phyloP scores from a whole-genome alignment of 2,329 filamentous ascomycete genomes.

The Trichoderma atrobrunneum region DNA sequence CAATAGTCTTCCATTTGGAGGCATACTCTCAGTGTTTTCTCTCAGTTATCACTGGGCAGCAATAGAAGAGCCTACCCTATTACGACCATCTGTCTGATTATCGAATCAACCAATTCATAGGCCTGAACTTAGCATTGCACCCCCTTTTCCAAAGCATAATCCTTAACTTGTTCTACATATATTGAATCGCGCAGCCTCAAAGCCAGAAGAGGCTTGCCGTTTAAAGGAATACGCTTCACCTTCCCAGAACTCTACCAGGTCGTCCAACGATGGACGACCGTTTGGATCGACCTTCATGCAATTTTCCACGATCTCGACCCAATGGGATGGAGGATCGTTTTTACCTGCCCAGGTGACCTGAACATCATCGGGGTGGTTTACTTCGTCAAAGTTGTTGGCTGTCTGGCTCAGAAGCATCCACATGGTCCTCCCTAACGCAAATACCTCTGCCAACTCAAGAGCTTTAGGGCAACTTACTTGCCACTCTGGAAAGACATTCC shows the following conservation, averaged over 20 bases:
- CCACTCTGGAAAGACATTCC: neutral
- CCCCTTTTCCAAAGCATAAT: too few relatives aligned
- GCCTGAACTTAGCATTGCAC: too few relatives aligned
- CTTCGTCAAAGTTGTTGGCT: neutral
- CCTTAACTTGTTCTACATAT: too few relatives aligned
- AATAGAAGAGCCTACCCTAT: neutral
- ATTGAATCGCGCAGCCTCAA: too few relatives aligned
- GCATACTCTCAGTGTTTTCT: neutral
- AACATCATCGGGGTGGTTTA: neutral
- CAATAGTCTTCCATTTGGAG: neutral
- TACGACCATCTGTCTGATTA: neutral
- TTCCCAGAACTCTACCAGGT: neutral
- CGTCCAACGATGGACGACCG: neutral
- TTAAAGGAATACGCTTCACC: neutral
- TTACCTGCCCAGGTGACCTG: neutral
- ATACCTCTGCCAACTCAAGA: neutral
- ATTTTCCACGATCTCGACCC: neutral
- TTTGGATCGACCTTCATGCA: neutral
- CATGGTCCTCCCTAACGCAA: neutral
- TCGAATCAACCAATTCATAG: neutral
- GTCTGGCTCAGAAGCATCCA: neutral
- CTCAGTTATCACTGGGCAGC: neutral
- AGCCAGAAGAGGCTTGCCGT: too few relatives aligned
- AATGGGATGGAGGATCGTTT: neutral
- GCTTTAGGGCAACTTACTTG: neutral